Evolutionary conservation across 1,139 yeast genomes (phyloP).

Genomic region (Pichia sp.): DNA sequence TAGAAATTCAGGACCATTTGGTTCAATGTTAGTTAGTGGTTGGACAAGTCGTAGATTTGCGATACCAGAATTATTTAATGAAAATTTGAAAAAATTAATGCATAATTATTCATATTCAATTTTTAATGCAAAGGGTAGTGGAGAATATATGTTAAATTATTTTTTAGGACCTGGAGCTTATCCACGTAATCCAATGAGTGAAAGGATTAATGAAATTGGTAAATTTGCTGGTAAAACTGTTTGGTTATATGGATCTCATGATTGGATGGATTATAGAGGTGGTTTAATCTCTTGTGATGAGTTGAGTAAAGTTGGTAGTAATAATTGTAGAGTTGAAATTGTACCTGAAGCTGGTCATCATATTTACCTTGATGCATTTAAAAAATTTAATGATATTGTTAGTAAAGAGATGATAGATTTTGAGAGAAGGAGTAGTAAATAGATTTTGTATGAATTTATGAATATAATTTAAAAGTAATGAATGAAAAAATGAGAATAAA

Average conservation of each 20-base stretch:
- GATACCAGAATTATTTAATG: constrained; percentile 25
- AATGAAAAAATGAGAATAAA: background rate
- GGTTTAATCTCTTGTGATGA: constrained; percentile 39
- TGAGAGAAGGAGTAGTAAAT: constrained; percentile 6
- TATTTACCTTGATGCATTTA: constrained; percentile 54
- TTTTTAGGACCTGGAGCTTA: constrained; percentile 69
- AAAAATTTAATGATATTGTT: constrained; percentile 43
- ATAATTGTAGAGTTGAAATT: constrained; percentile 28
- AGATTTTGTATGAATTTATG: background rate
- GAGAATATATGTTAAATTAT: constrained; percentile 67
- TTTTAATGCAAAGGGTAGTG: constrained; percentile 65
- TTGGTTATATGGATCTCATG: constrained; percentile 71
- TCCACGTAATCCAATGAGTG: constrained; percentile 53
- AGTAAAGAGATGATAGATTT: constrained; percentile 36
- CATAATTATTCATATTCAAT: constrained; percentile 66
- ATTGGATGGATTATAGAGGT: constrained; percentile 68
- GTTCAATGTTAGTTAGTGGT: constrained; percentile 67
- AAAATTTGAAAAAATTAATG: constrained; percentile 36
- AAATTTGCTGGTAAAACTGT: constrained; percentile 37
- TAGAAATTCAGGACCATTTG: constrained; percentile 56
- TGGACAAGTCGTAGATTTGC: constrained; percentile 68
- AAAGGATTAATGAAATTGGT: constrained; percentile 28
- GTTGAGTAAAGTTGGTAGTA: constrained; percentile 29
- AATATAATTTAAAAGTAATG: background rate
- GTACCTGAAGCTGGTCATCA: constrained; percentile 64